Base-by-base conservation (phyloP, 805 yeast species). In the Starmerella bombi region DNA sequence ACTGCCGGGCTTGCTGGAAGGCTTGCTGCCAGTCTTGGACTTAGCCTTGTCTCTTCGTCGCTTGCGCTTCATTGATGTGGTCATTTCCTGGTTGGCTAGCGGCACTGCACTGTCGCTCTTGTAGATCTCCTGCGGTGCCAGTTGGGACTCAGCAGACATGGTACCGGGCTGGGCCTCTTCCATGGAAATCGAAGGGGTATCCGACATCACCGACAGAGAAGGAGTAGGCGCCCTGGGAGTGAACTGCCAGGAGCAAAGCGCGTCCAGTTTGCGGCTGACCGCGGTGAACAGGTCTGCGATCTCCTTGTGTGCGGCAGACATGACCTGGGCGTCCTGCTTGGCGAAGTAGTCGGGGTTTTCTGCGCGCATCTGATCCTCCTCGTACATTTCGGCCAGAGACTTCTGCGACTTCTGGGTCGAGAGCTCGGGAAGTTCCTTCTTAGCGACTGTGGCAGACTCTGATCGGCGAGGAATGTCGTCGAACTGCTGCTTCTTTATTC, bases 111-210 rank as follows among this genome's bases (percentile, higher is more conserved):
- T 38, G 12, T 50, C 58, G 8, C 64, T 56, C 56, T 68, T 73
- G 61, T 78, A 91, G 7, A 91, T 69, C 62, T 88, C 98, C 64
- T 88, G 98, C 30, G 98, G 98, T 2, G 98, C 98, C 53, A 91
- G 68, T 36, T 80, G 72, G 12, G 77, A 65, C 18, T 77, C 82
- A 25, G 72, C 64, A 2, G 91, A 74, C 63, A 81, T 68, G 28
- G 85, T 77, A 43, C 83, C 67, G 37, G 98, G 98, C 63, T 85
- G 96, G 1, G 95, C 91, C 56, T 91, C 97, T 62, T 88, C 98
- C 94, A 88, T 82, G 2, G 78, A 56, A 37, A 91, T 78, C 2
- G 94, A 71, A 4, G 94, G 77, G 0, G 81, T 69, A 42, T 86
- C 80, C 29, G 85, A 83, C 57, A 80, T 83, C 55, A 91, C 77